Base-by-base conservation (phyloP, 2,329 filamentous ascomycete genomes). In the Teratosphaeria nubilosa region DNA sequence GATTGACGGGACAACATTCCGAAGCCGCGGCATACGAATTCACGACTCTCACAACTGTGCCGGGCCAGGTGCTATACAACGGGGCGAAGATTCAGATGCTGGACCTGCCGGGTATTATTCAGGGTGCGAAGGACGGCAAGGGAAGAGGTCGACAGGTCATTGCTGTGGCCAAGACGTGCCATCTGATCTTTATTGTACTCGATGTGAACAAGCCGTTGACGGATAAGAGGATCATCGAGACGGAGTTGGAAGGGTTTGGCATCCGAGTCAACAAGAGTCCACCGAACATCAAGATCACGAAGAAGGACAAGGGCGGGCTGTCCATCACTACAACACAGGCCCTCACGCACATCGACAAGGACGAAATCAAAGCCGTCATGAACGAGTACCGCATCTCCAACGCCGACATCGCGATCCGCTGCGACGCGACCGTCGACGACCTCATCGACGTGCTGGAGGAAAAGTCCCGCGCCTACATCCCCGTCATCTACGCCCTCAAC, bases 311-410 rank as follows among this genome's bases (percentile, higher is more conserved):
- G 78, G 94, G 94, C 66, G 94, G 94, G 37, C 85, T 99, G 70
- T 91, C 89, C 70, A 94, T 99, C 70, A 96, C 91, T n/a, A 94
- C 85, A 75, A 99, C 94, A 2, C 87, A 94, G 51, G 90, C 91
- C 5, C 79, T 99, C 66, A 87, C 87, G 25, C 90, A 99, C 75
- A 96, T 99, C 69, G 89, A 94, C 73, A 82, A 91, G 66, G 94
- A 95, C 70, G 94, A 99, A 78, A 96, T 99, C 80, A 95, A 90
- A 78, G 94, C 94, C 56, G 94, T 99, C 66, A 92, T 99, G 90
- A 85, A 82, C 76, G 94, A 99, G 75, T 99, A 99, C 76, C 88
- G 87, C 66, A 97, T 99, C 75, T 88, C 90, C 65, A 96, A 92
- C 57, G 94, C 92, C 55, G 94, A 99, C 76, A 95, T 99, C 70